Base-by-base conservation (phyloP, 371 early-diverging fungal species). In the Lichtheimia hyalospora region DNA sequence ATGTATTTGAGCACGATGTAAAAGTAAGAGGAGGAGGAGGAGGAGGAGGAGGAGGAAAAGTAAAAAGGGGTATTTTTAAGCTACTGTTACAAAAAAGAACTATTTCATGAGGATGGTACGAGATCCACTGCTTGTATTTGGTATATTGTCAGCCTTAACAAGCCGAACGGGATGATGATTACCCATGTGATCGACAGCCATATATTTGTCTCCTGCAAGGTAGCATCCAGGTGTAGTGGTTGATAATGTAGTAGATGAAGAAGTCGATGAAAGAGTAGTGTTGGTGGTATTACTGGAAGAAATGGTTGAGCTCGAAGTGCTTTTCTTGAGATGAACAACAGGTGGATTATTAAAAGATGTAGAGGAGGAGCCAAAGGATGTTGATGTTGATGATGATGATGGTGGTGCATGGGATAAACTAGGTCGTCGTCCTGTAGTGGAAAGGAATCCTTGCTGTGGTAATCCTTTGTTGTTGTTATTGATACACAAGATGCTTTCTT, bases 121-220 rank as follows among this genome's bases (percentile, higher is more conserved):
- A n/a, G 39, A 21, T 6, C 58, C 58, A 41, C 58, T 49, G 25
- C 58, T 57, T n/a, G 21, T 46, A 18, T 23, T 57, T 16, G 42
- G 20, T 39, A 49, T 18, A n/a, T 23, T 14, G 15, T 46, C 58
- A 7, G 44, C 58, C 21, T 57, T 64, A 52, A 64, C 64, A 76
- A 79, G 75, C 18, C 70, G 67, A 23, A 79, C 69, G 48, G 71
- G 68, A 23, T 65, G 56, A 39, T 72, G 69, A 27, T 79, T 74
- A 7, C 79, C 79, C 48, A 70, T 55, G 5, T 61, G 64, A 57
- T 77, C 78, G 6, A 77, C 66, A 12, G 76, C 66, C 53, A 79
- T 76, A 24, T 68, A 79, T 23, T 60, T 60, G 25, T 79, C 68
- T 4, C 79, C 79, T 24, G 75, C 74, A 48, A 71, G 72, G 49